A percentile compares a stretch with the other conserved stretches of the same genome.
Evolutionary conservation across 257 asterid genomes (phyloP).

Genomic region (Cordia subcordata): DNA sequence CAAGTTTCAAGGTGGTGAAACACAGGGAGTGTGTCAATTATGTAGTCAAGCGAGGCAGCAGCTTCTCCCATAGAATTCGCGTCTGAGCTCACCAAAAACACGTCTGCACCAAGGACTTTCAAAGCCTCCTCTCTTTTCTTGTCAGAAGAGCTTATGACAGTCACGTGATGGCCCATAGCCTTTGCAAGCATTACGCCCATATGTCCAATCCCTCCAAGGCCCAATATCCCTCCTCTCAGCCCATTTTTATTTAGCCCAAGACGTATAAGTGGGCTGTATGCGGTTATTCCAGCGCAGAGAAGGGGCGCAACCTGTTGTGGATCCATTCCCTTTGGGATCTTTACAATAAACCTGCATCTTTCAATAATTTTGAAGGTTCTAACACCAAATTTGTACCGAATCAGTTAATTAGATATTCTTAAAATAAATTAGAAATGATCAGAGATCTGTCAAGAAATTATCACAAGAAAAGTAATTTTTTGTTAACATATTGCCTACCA

Average conservation of each 20-base stretch:
- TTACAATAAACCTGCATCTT: too few relatives aligned
- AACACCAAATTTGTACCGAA: too few relatives aligned
- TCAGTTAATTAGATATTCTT: too few relatives aligned
- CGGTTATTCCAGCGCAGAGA: conserved; percentile 67
- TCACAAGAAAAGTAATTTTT: too few relatives aligned
- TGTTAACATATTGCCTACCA: too few relatives aligned
- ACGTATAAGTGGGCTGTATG: conserved; percentile 67
- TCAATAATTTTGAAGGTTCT: too few relatives aligned
- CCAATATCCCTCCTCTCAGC: conserved; percentile 56
- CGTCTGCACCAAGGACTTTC: conserved; percentile 65
- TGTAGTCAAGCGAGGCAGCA: conserved; percentile 62
- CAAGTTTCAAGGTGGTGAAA: conserved; percentile 60
- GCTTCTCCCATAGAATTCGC: conserved; percentile 37
- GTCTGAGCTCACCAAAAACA: conserved; percentile 57
- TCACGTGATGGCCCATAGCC: conserved; percentile 73
- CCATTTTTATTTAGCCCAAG: conserved; percentile 54
- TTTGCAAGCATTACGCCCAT: conserved; percentile 83
- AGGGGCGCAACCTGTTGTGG: conserved; percentile 77
- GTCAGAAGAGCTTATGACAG: conserved; percentile 64
- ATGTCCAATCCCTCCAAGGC: conserved; percentile 82
- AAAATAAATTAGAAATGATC: too few relatives aligned
- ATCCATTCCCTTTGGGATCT: conserved; percentile 47
- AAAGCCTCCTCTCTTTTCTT: conserved; percentile 58
- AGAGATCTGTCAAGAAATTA: too few relatives aligned
- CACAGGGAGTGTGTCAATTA: conserved; percentile 69